Evolutionary conservation across 176 grass and related monocot species (phyloP).

Genomic region (Musa itinerans): DNA sequence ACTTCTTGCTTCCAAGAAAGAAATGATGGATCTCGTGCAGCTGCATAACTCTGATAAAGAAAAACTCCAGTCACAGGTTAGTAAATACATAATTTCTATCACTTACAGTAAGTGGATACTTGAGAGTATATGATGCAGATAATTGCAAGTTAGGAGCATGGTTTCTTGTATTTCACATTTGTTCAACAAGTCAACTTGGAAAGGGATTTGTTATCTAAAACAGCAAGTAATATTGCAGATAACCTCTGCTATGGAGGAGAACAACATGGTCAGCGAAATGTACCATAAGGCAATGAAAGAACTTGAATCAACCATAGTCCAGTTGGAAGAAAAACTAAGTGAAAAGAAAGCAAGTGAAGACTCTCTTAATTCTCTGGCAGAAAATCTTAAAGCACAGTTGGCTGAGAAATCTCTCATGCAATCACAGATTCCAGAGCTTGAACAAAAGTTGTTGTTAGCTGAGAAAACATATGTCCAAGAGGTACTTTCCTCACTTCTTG

Average conservation of each 20-base stretch:
- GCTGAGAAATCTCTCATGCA: constrained; percentile 67
- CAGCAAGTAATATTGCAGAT: constrained; percentile 16
- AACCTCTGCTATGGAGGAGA: constrained; percentile 52
- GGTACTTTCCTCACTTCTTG: constrained; percentile 30
- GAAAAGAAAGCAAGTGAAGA: constrained; percentile 5
- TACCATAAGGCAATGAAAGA: constrained; percentile 60
- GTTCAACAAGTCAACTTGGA: too few relatives aligned
- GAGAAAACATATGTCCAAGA: constrained; percentile 79
- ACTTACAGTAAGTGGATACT: too few relatives aligned
- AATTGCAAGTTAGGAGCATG: background rate
- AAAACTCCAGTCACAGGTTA: constrained; percentile 65
- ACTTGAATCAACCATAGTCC: constrained; percentile 45
- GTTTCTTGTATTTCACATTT: background rate
- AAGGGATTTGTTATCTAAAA: background rate
- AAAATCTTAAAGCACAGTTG: constrained; percentile 18
- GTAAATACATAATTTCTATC: constrained; percentile 6
- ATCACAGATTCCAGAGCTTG: constrained; percentile 67
- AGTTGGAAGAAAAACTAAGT: constrained; percentile 66
- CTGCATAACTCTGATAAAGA: constrained; percentile 27
- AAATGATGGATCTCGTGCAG: constrained; percentile 43
- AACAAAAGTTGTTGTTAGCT: constrained; percentile 61
- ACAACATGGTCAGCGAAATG: constrained; percentile 41
- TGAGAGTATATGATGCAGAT: constrained; percentile 13
- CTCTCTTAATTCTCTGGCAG: constrained; percentile 6
- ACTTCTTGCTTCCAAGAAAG: constrained; percentile 35